phyloP scores from a whole-genome alignment of 2,329 filamentous ascomycete genomes.

The Penicillium sp. region DNA sequence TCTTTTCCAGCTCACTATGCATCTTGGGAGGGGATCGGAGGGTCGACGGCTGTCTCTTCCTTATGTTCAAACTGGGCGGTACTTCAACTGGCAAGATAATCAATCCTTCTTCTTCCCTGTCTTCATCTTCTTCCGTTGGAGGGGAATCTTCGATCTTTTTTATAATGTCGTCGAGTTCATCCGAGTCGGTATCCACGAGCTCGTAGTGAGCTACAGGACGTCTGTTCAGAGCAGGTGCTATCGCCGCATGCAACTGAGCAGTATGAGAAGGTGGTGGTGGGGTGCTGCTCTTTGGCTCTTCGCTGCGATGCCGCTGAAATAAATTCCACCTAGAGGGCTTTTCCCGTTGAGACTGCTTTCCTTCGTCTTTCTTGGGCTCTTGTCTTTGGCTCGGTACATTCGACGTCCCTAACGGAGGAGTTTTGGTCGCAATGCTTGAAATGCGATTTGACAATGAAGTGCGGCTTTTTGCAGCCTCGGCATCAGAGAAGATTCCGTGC shows the following conservation, averaged over 20 bases:
- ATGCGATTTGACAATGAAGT: slow-evolving; percentile 21
- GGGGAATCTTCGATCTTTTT: slow-evolving; percentile 37
- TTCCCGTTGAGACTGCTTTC: slow-evolving; percentile 38
- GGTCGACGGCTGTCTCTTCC: slow-evolving; percentile 34
- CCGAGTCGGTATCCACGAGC: slow-evolving; percentile 46
- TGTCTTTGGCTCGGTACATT: slow-evolving; percentile 2
- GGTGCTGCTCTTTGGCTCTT: slow-evolving; percentile 22
- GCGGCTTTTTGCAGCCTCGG: slow-evolving; percentile 19
- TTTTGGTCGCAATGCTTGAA: slow-evolving; percentile 7
- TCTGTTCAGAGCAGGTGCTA: slow-evolving; percentile 34
- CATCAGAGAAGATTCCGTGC: slow-evolving; percentile 16
- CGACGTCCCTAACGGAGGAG: slow-evolving; percentile 6
- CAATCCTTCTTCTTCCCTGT: no score
- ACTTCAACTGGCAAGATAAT: slow-evolving; percentile 20
- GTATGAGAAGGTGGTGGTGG: slow-evolving; percentile 17
- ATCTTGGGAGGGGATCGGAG: slow-evolving; percentile 41
- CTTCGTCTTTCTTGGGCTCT: slow-evolving; percentile 24
- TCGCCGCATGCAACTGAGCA: slow-evolving; percentile 37
- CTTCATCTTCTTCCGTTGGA: slow-evolving; percentile 33
- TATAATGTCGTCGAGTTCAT: slow-evolving; percentile 38
- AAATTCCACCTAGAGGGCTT: slow-evolving; percentile 50
- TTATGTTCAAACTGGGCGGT: slow-evolving; percentile 28
- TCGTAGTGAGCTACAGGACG: slow-evolving; percentile 55
- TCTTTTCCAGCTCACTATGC: slow-evolving; percentile 28
- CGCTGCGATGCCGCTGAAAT: slow-evolving; percentile 46